Conservation (phyloP, 768 basidiomycete species). For the Lactifluus pinguis region DNA sequence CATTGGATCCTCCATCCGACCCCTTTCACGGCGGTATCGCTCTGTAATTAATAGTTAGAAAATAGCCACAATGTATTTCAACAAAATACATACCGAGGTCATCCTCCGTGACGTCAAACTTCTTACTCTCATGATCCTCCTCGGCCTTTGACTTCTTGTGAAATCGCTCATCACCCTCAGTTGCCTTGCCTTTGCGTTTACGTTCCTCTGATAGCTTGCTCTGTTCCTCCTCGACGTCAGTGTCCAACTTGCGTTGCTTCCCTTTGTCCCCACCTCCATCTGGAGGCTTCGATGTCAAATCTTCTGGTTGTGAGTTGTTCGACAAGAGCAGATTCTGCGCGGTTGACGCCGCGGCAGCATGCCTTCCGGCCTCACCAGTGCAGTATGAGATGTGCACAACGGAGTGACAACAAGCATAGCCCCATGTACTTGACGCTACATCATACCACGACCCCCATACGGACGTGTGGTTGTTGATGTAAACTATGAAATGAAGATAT, state of each 20-base stretch:
- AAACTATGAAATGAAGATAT: slow-evolving; percentile 41
- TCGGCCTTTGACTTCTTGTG: slow-evolving; percentile 77
- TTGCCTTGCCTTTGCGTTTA: slow-evolving; percentile 27
- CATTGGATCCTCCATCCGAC: slow-evolving; percentile 84
- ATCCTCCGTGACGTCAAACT: slow-evolving; percentile 84
- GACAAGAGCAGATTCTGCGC: slow-evolving; percentile 53
- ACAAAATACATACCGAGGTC: slow-evolving; percentile 51
- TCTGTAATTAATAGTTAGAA: slow-evolving; percentile 40
- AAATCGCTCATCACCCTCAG: slow-evolving; percentile 56
- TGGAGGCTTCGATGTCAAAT: slow-evolving; percentile 3
- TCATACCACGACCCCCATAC: slow-evolving; percentile 99
- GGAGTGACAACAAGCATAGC: slow-evolving; percentile 93
- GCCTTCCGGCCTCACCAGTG: slow-evolving; percentile 77
- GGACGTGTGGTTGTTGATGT: slow-evolving; percentile 84
- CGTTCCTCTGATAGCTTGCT: slow-evolving; percentile 18
- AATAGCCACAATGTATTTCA: not conserved
- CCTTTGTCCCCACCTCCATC: slow-evolving; percentile 21
- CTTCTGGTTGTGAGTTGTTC: slow-evolving; percentile 2
- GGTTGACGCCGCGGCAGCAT: slow-evolving; percentile 66
- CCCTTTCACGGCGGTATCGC: slow-evolving; percentile 78
- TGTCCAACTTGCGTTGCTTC: slow-evolving; percentile 5
- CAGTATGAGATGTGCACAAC: slow-evolving; percentile 82
- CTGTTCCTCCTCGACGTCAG: slow-evolving; percentile 21
- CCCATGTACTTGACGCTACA: slow-evolving; percentile 63
- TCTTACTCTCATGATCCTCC: slow-evolving; percentile 57